Conservation (phyloP, 2,329 filamentous ascomycete species). For the Scedosporium minutisporum region DNA sequence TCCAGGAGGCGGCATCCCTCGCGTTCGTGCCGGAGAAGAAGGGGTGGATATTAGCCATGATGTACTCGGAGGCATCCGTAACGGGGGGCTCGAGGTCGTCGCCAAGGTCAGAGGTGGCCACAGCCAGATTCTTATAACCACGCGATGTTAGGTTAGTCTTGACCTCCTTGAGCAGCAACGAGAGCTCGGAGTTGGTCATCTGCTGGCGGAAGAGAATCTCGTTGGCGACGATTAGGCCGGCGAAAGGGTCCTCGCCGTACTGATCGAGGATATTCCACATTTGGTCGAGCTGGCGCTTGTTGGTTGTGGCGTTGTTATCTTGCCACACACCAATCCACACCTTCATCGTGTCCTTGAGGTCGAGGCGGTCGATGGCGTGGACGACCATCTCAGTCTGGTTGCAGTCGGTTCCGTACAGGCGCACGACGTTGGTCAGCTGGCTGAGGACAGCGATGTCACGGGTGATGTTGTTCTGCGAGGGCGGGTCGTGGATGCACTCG, state of each 20-base stretch:
- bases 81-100: conserved; percentile 72
- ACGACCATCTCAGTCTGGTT: conserved; percentile 94
- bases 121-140: conserved; percentile 54
- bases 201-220: conserved; percentile 70
- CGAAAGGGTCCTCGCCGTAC: conserved; percentile 61
- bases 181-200: conserved; percentile 56
- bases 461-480: conserved; percentile 90
- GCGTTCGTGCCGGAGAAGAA: conserved; percentile 79
- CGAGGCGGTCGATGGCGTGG: conserved; percentile 66
- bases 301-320: conserved; percentile 74
- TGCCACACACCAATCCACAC: conserved; percentile 95
- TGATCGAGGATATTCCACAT: conserved; percentile 76
- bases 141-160: conserved; percentile 61
- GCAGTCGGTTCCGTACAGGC: conserved; percentile 91
- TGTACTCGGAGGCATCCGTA: conserved; percentile 63
- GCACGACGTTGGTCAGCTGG: conserved; percentile 78
- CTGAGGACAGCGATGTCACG: conserved; percentile 83
- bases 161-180: conserved; percentile 55
- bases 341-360: conserved; percentile 64
- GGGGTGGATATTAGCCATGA: conserved; percentile 96
- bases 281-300: conserved; percentile 67
- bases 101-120: conserved; percentile 83
- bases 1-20: conserved; percentile 65
- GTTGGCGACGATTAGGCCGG: conserved; percentile 73
- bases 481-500: conserved; percentile 64